Base-by-base conservation (phyloP, 257 asterid genomes). In the Cruciata laevipes region DNA sequence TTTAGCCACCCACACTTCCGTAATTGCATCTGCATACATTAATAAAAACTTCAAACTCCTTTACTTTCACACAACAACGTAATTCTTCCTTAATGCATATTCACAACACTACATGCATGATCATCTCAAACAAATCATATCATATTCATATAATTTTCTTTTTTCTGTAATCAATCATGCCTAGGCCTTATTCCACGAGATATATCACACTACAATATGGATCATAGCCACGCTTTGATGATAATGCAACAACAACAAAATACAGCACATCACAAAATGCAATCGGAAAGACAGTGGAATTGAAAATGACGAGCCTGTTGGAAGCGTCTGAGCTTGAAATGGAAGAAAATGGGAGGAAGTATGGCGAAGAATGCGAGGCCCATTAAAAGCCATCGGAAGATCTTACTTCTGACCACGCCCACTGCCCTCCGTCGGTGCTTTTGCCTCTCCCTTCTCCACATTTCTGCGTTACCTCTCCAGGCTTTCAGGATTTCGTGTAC, bases 321-420 rank as follows among this genome's bases (percentile, higher is more conserved):
- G 77, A 85, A 83, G 68, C 84, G 88, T 51, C 94, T 93, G 85
- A 93, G 97, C 78, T 79, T 77, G 80, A 93, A 88, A 77, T 93
- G 95, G 79, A 93, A 86, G 82, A 81, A 93, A 69, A 90, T 84
- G 49, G 97, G 97, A 24, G 99, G 99, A 18, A 88, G 73, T 66
- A 90, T 76, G 25, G 95, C 86, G 37, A 93, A 38, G 61, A 90
- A 40, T 23, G 94, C 95, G 61, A 93, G 91, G 44, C 67, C 69
- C 37, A 85, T 73, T n/a, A 93, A 83, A 44, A 93, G 79, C 80
- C 81, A 81, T 71, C 84, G 83, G 63, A 83, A 66, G 63, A 83
- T 75, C 30, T 80, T 83, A 61, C 87, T 82, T 79, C 89, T 79
- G 1, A 16, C 55, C n/a, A 47, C 55, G 7, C 55, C 55, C n/a